Conservation (phyloP, 306 rosid species). For the Senna tora region DNA sequence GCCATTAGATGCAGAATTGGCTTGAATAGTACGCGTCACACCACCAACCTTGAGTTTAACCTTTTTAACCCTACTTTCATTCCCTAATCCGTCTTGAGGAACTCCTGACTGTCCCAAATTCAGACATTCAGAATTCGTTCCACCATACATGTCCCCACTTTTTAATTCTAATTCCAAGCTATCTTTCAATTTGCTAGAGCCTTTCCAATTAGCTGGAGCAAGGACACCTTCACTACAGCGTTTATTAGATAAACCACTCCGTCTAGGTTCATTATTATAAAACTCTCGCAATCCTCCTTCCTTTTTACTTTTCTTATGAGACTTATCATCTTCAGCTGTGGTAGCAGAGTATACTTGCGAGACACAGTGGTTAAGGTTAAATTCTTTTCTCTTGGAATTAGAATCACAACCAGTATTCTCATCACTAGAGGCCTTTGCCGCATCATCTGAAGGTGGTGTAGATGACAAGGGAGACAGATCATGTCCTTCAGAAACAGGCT, state of each 20-base stretch:
- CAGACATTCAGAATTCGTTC: constrained; percentile 55
- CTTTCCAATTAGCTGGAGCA: constrained; percentile 93
- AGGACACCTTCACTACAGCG: constrained; percentile 87
- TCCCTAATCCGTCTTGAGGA: constrained; percentile 62
- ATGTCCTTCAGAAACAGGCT: constrained; percentile 45
- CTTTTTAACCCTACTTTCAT: constrained; percentile 74
- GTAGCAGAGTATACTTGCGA: constrained; percentile 48
- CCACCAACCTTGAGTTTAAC: constrained; percentile 90
- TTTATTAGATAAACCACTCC: constrained; percentile 50
- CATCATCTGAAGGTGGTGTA: constrained; percentile 62
- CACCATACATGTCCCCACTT: constrained; percentile 53
- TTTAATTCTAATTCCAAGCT: constrained; percentile 50
- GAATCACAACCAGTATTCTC: constrained; percentile 63
- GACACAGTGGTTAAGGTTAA: constrained; percentile 65
- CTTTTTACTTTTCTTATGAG: constrained; percentile 46
- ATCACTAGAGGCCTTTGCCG: constrained; percentile 67
- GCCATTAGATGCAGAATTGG: constrained; percentile 73
- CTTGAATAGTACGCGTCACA: constrained; percentile 73
- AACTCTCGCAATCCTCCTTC: constrained; percentile 56
- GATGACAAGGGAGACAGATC: constrained; percentile 57
- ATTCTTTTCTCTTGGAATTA: constrained; percentile 70
- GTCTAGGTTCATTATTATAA: constrained; percentile 60
- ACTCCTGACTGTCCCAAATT: constrained; percentile 59
- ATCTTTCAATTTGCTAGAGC: constrained; percentile 56
- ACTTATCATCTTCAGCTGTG: constrained; percentile 51